phyloP scores from a whole-genome alignment of 176 grass and related monocot species.

The Carex scoparia region DNA sequence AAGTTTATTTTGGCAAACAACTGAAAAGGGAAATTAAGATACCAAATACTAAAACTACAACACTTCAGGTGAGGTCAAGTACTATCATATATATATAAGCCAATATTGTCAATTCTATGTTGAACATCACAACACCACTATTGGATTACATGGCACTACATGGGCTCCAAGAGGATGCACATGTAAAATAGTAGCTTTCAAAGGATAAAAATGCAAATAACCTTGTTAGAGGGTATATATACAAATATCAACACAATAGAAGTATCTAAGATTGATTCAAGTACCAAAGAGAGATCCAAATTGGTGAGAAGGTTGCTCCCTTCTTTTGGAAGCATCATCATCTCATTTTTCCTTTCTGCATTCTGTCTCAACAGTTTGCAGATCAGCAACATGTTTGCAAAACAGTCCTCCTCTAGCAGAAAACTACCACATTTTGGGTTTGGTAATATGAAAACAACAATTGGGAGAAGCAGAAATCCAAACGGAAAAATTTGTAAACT shows the following conservation, averaged over 20 bases:
- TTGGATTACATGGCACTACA: not conserved
- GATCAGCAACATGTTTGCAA: too few relatives aligned
- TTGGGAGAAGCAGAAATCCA: too few relatives aligned
- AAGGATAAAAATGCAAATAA: not conserved
- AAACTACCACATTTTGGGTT: too few relatives aligned
- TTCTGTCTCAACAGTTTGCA: too few relatives aligned
- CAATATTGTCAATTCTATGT: not conserved
- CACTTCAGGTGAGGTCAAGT: not conserved
- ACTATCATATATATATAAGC: not conserved
- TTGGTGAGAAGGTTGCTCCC: slow-evolving; percentile 14
- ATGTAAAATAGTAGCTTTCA: not conserved
- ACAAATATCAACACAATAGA: not conserved
- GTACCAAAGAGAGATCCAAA: slow-evolving; percentile 4
- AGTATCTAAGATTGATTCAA: not conserved
- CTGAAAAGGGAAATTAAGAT: not conserved
- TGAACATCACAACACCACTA: not conserved
- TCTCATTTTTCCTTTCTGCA: too few relatives aligned
- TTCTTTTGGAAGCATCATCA: not conserved
- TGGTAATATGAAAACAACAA: too few relatives aligned
- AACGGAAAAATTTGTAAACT: too few relatives aligned
- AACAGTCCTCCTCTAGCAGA: too few relatives aligned
- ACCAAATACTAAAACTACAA: not conserved
- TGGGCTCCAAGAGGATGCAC: not conserved
- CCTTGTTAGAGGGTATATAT: not conserved
- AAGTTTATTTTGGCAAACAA: not conserved